Evolutionary conservation across 345 rosid genomes (phyloP), one percentile per base, ranked within the genome.

Genomic region (Isatis tinctoria): DNA sequence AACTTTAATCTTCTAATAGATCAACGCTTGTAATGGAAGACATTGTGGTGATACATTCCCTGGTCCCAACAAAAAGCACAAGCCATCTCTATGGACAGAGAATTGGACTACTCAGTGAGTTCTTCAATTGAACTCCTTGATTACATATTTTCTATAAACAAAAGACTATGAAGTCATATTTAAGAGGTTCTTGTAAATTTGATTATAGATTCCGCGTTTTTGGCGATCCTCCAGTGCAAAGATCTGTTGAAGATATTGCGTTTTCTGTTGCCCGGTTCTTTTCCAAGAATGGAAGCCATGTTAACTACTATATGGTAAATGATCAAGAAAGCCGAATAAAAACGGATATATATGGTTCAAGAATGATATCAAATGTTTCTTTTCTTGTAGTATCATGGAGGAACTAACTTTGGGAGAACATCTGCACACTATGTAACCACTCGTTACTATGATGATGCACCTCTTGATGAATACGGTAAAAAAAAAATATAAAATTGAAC

Each of bases 71-170:
- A 83, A 11, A 49, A 88, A 87, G 1, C 10, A 87, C 81, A 96
- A 96, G 72, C 99, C 99, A 16, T 47, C 82, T 45, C 28, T 96
- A 14, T 96, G 98, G 98, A 96, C 99, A 3, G 99, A 92, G 83
- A 96, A 96, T 67, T 96, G 99, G 98, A 96, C 98, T 62, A 88
- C 98, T 41, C 96, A 92, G 96, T 91, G 60, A 83, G 96, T 75
- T 33, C 44, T 64, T 36, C 57, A 77, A 28, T 45, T 37, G 10
- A 57, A 58, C 20, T 37, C 10, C 33, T 49, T 47, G 9, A 18
- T 18, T 49, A 47, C 24, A 13, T 40, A 66, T 66, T 6, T 27
- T 66, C 17, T 4, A 26, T 16, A 45, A 61, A 49, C 61, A 30
- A 57, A 32, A 49, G 39, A 51, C 12, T 6, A 54, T 43, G 14